Evolutionary conservation across 2,329 filamentous ascomycete species (phyloP).

Genomic region (Aspergillus sp.): DNA sequence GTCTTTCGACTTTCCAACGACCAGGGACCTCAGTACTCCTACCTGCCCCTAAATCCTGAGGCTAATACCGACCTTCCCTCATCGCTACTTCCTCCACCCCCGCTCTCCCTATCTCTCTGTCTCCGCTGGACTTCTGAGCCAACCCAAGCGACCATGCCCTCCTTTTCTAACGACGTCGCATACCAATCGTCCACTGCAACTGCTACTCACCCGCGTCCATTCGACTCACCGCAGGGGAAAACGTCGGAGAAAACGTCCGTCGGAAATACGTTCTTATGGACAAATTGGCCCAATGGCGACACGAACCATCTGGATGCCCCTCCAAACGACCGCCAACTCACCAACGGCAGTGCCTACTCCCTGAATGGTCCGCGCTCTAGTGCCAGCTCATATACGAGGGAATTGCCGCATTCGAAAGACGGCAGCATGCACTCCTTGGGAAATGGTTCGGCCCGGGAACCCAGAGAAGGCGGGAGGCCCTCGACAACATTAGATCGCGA

Average conservation of each 20-base stretch:
- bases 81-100: conserved; percentile 2
- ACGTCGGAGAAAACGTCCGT: conserved; percentile 47
- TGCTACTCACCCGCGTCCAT: conserved; percentile 39
- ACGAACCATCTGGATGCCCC: conserved; percentile 40
- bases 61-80: conserved; percentile 6
- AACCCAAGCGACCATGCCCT: conserved; percentile 37
- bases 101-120: background rate
- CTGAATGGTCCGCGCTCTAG: conserved; percentile 59
- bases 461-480: conserved; percentile 31
- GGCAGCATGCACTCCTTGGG: conserved; percentile 53
- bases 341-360: conserved; percentile 60
- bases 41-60: conserved; percentile 1
- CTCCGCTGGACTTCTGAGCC: conserved; percentile 4
- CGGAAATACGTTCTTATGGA: conserved; percentile 51
- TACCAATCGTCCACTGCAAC: conserved; percentile 37
- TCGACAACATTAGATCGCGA: conserved; percentile 31
- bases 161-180: conserved; percentile 39
- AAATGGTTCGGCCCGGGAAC: conserved; percentile 37
- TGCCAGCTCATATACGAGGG: conserved; percentile 45
- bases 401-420: conserved; percentile 43
- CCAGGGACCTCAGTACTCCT: conserved; percentile 3
- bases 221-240: conserved; percentile 45
- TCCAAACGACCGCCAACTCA: conserved; percentile 42
- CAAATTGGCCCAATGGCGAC: conserved; percentile 48
- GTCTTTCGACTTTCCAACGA: background rate